Base-by-base conservation (phyloP, 2,329 filamentous ascomycete species). In the Fusarium concolor region DNA sequence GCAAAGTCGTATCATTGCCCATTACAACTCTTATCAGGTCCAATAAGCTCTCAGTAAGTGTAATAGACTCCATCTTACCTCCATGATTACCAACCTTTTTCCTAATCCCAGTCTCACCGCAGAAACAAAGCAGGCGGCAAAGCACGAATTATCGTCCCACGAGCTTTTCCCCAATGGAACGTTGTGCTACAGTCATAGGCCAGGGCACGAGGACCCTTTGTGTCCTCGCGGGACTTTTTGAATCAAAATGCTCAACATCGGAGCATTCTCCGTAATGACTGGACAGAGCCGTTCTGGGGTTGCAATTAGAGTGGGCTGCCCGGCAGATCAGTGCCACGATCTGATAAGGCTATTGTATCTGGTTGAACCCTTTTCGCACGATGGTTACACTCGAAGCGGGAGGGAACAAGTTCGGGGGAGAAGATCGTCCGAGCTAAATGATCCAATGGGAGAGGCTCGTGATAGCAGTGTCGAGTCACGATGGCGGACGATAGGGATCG, bases 261-360 rank as follows among this genome's bases (percentile, higher is more conserved):
- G 59, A 52, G 44, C 5, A 33, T 64, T 45, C 14, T 49, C 52
- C 10, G 17, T 31, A 24, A 31, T 43, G 17, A 64, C 45, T 26
- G 26, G 26, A n/a, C 44, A 24, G 18, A 22, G 10, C 24, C 26
- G 18, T 31, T 15, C 41, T 28, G 31, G 60, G 60, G 62, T 65
- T 49, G 6, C 53, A 65, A 2, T 8, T 37, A 39, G 53, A 18
- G 62, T 46, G 62, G 62, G 29, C 37, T 35, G 33, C 26, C 26
- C 60, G 62, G 62, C 43, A 65, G 62, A 65, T 61, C 57, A 31
- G 45, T 35, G 41, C 20, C 49, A n/a, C 52, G 44, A 61, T 65
- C 62, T 54, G 60, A 65, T 65, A 65, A 65, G 53, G 54, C 60
- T 65, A 39, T 17, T 28, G 22, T n/a, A n/a, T 41, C 44, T 20